phyloP scores from a whole-genome alignment of 2,329 filamentous ascomycete genomes.

The Pseudogymnoascus sp. region DNA sequence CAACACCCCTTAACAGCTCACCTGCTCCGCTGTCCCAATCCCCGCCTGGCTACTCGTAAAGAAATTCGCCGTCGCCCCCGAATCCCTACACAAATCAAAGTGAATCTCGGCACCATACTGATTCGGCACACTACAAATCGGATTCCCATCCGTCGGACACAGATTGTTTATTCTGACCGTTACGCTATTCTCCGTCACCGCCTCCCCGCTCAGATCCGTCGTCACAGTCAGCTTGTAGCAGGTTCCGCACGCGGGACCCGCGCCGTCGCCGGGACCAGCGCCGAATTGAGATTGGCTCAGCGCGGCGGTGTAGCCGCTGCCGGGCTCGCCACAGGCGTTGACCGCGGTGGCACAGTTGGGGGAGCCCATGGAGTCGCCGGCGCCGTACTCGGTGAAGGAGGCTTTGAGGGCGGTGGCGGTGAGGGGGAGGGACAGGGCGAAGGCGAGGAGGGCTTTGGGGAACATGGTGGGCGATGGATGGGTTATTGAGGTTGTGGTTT shows the following conservation, averaged over 20 bases:
- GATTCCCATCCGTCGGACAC: neutral
- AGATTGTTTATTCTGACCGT: neutral
- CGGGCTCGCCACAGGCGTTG: conserved; percentile 16
- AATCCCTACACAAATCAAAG: conserved; percentile 1
- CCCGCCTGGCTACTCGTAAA: neutral
- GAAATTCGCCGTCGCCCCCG: neutral
- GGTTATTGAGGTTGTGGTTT: neutral
- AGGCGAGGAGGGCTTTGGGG: neutral
- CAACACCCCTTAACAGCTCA: neutral
- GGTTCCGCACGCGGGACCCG: conserved; percentile 7
- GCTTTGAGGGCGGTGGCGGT: conserved; percentile 2
- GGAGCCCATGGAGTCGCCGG: neutral
- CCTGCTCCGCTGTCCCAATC: neutral
- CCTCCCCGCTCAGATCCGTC: conserved; percentile 9
- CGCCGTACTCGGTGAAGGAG: conserved; percentile 10
- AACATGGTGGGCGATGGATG: neutral
- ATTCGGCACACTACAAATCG: neutral
- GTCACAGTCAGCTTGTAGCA: conserved; percentile 12
- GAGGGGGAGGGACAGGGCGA: neutral
- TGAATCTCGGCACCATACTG: neutral
- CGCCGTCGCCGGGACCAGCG: neutral
- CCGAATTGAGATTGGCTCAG: conserved; percentile 13
- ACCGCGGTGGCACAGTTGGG: conserved; percentile 11
- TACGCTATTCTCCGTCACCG: neutral
- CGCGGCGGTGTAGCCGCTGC: conserved; percentile 4